Base-by-base conservation (phyloP, 2,329 filamentous ascomycete species). In the Diaporthe sp. region DNA sequence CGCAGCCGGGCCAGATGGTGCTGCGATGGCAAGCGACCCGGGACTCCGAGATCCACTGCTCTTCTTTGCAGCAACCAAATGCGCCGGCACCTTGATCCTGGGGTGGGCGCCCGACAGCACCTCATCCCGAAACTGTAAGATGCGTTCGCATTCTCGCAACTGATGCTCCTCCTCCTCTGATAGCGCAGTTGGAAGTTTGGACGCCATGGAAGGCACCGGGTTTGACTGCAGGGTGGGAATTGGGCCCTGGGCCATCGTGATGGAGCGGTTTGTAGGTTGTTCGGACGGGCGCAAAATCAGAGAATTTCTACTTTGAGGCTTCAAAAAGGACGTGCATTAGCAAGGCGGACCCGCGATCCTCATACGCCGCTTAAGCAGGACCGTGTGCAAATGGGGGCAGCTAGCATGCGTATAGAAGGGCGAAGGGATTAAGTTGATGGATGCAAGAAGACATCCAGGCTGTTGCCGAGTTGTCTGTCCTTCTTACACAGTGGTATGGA, bases 91-190 rank as follows among this genome's bases (percentile, higher is more conserved):
- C 82, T 91, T 92, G 84, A 93, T 89, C 80, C 86, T 88, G 68
- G 91, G 89, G 81, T 96, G 93, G 80, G 89, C 92, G 82, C 96
- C 95, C 83, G 94, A 91, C 82, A 97, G 88, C 80, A 98, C 90
- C 79, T 92, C 89, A 87, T 98, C 94, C 84, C 92, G 93, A 84
- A 98, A 92, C 79, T 89, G 91, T 81, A 98, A 84, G 81, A 98
- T 94, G 85, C 93, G 95, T 82, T 93, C 90, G 87, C 95, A 97
- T 85, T 96, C 91, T 80, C 88, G 84, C 68, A 93, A 85, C 81
- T 93, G 91, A 81, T 89, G 86, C 75, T 88, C 82, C 79, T 91
- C 88, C 76, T 88, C 87, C 77, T 87, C 82, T 73, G 86, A 82
- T 49, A 82, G 77, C 61, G 80, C 76, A 79, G 85, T 67, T 28